Conservation (phyloP, 768 basidiomycete species). For the Lactarius quietus region DNA sequence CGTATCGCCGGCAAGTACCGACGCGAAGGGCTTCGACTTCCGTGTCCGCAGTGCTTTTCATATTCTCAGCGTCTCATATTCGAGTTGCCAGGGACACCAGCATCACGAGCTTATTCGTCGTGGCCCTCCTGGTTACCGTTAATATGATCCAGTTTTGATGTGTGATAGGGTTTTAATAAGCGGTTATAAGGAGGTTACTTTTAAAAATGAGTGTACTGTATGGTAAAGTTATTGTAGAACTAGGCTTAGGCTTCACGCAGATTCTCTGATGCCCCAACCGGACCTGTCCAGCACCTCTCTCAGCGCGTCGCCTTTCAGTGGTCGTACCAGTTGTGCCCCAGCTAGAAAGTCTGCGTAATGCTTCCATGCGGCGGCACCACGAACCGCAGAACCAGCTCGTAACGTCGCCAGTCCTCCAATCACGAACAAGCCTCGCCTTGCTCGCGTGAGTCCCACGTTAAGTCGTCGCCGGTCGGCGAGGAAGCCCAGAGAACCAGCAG, state of each 20-base stretch:
- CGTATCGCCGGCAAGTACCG: background rate
- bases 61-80: constrained; percentile 4
- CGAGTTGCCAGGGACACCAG: constrained; percentile 18
- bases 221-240: background rate
- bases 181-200: background rate
- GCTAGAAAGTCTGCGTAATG: constrained; percentile 56
- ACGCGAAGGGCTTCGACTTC: background rate
- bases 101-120: constrained; percentile 7
- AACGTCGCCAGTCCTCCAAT: constrained; percentile 71
- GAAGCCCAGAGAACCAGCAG: constrained; percentile 77
- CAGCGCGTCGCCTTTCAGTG: constrained; percentile 38
- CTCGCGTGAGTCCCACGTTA: constrained; percentile 89
- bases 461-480: constrained; percentile 79
- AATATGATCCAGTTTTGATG: background rate
- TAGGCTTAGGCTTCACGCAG: background rate
- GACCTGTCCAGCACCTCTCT: constrained; percentile 13
- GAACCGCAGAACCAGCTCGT: constrained; percentile 40
- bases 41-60: constrained; percentile 1
- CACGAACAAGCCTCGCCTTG: constrained; percentile 80
- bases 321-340: constrained; percentile 50
- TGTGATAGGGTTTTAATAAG: background rate
- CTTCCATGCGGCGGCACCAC: constrained; percentile 45
- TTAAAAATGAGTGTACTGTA: background rate
- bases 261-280: background rate
- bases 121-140: background rate